phyloP scores from a whole-genome alignment of 345 rosid genomes.

The Rubroshorea leprosula region DNA sequence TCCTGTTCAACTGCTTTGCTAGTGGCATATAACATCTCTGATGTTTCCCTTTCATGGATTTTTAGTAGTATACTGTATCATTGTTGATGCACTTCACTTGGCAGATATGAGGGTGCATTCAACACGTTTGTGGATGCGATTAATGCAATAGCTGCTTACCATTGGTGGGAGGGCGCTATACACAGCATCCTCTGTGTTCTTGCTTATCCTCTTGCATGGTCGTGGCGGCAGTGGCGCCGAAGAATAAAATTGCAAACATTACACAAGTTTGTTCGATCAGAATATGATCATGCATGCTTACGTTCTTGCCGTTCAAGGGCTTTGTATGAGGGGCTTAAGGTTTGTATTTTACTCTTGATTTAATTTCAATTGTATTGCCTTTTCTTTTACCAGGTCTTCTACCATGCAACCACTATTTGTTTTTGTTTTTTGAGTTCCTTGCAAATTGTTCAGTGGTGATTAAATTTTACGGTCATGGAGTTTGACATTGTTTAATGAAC shows the following conservation, averaged over 20 bases:
- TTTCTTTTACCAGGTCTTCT: too few species aligned
- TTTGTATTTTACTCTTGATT: slow-evolving; percentile 29
- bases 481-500: too few species aligned
- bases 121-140: slow-evolving; percentile 93
- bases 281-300: slow-evolving; percentile 96
- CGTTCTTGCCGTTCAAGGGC: slow-evolving; percentile 99
- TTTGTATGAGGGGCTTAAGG: slow-evolving; percentile 99
- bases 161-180: slow-evolving; percentile 99
- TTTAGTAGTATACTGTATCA: background rate
- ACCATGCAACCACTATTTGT: too few species aligned
- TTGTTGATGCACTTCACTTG: slow-evolving; percentile 16
- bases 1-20: too few species aligned
- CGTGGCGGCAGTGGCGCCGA: slow-evolving; percentile 98
- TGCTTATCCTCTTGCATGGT: slow-evolving; percentile 90
- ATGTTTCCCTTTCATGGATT: background rate
- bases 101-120: slow-evolving; percentile 93
- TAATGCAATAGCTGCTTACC: slow-evolving; percentile 90
- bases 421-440: background rate
- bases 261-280: slow-evolving; percentile 97
- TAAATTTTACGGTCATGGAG: too few species aligned
- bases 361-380: too few species aligned
- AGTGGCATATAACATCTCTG: too few species aligned
- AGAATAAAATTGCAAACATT: slow-evolving; percentile 75
- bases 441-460: too few species aligned
- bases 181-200: slow-evolving; percentile 73